Conservation (phyloP, 2,329 filamentous ascomycete species). For the Ophiostoma ulmi region DNA sequence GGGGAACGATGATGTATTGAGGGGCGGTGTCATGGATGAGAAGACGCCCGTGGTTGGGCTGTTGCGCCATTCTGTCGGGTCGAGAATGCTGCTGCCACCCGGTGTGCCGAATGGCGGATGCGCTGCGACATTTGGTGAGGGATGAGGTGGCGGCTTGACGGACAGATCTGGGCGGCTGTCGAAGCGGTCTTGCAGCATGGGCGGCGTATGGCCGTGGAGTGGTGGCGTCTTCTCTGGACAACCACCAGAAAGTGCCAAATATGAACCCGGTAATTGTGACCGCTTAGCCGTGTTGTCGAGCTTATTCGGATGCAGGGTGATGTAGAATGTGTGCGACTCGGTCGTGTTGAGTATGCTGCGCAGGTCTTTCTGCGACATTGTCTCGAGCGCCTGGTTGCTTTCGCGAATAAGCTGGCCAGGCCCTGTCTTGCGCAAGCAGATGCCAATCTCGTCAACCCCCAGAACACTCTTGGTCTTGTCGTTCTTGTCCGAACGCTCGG, state of each 20-base stretch:
- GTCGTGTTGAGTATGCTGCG: conserved; percentile 18
- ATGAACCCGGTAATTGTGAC: background rate
- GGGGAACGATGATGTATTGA: background rate
- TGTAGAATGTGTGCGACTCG: conserved; percentile 21
- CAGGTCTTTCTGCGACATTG: conserved; percentile 2
- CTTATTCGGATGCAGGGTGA: conserved; percentile 12
- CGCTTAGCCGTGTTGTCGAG: background rate
- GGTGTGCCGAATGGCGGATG: background rate
- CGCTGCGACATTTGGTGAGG: background rate
- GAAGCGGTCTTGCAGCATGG: background rate
- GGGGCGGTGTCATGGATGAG: background rate
- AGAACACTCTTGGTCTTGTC: background rate
- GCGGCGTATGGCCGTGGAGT: background rate
- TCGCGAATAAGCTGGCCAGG: conserved; percentile 22
- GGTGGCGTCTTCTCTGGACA: background rate
- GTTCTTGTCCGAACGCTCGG: background rate
- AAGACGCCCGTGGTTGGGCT: background rate
- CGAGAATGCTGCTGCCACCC: background rate
- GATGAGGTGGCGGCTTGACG: background rate
- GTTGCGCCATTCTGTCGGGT: background rate
- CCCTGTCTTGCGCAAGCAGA: conserved; percentile 23
- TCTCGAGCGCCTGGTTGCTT: conserved; percentile 8
- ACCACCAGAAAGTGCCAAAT: background rate
- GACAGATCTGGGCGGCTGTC: background rate
- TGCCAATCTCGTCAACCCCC: conserved; percentile 20